phyloP scores from a whole-genome alignment of 179 eudicot genomes.

The Patellifolia procumbens region DNA sequence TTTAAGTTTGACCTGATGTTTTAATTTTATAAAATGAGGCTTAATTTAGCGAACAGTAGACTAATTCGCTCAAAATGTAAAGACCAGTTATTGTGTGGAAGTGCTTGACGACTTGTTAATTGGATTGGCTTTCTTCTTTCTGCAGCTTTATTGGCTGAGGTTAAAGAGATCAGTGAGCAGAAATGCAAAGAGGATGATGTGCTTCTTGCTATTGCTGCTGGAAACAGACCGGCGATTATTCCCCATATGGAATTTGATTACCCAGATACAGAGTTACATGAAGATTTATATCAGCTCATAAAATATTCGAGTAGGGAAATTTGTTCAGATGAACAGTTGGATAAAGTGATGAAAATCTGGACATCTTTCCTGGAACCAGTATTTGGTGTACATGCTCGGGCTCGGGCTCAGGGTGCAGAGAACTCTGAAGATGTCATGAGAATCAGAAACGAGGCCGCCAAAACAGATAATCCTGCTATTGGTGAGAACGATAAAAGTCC shows the following conservation, averaged over 20 bases:
- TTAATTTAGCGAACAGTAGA: too few species aligned
- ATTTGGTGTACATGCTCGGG: slow-evolving; percentile 63
- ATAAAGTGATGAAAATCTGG: slow-evolving; percentile 87
- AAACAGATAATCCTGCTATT: slow-evolving; percentile 31
- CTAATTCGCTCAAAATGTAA: background rate
- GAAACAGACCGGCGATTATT: slow-evolving; percentile 55
- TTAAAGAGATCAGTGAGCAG: slow-evolving; percentile 82
- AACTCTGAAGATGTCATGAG: slow-evolving; percentile 48
- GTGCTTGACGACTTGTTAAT: background rate
- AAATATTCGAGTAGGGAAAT: slow-evolving; percentile 90
- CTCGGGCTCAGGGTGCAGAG: slow-evolving; percentile 46
- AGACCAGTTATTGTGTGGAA: background rate
- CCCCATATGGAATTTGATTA: slow-evolving; percentile 74
- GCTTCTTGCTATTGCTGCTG: slow-evolving; percentile 73
- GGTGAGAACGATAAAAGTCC: slow-evolving; percentile 50
- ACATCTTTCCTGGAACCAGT: slow-evolving; percentile 78
- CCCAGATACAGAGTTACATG: slow-evolving; percentile 69
- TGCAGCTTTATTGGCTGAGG: slow-evolving; percentile 79
- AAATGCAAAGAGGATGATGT: slow-evolving; percentile 68
- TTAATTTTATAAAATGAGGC: too few species aligned
- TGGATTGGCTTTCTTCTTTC: slow-evolving; percentile 13
- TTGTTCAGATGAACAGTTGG: slow-evolving; percentile 80
- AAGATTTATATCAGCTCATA: slow-evolving; percentile 73
- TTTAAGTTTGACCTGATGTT: too few species aligned
- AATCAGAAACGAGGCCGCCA: slow-evolving; percentile 39